Conservation (phyloP, 139 green algal species). For the Ettlia oleoabundans region DNA sequence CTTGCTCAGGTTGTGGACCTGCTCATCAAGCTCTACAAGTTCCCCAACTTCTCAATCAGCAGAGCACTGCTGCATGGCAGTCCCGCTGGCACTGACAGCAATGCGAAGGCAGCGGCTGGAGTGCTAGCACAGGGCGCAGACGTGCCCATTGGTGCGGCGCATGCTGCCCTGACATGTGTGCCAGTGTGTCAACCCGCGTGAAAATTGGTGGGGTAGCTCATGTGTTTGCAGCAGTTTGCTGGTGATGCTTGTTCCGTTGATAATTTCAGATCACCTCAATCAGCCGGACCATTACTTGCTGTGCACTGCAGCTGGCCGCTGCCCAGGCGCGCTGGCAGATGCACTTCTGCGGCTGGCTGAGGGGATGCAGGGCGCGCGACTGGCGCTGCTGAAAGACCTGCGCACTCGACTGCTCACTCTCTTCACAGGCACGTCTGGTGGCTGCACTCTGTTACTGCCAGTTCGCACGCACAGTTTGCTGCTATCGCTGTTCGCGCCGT, state of each 20-base stretch:
- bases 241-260: no score
- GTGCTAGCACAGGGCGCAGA: background rate
- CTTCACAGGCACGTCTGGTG: slow-evolving; percentile 65
- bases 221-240: no score
- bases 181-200: no score
- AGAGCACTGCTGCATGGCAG: slow-evolving; percentile 45
- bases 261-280: no score
- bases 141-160: slow-evolving; percentile 28
- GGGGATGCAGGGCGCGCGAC: slow-evolving; percentile 29
- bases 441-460: no score
- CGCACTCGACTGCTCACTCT: slow-evolving; percentile 68
- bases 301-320: slow-evolving; percentile 31
- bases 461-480: no score
- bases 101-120: background rate
- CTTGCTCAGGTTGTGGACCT: slow-evolving; percentile 46
- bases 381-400: slow-evolving; percentile 56
- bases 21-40: slow-evolving; percentile 67
- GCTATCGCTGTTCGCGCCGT: no score
- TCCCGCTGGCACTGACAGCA: background rate
- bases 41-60: slow-evolving; percentile 42
- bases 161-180: no score
- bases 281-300: background rate
- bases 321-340: slow-evolving; percentile 54
- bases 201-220: no score
- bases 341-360: slow-evolving; percentile 52